Percentiles rank a stretch among this genome's conserved stretches.
Conservation (phyloP, 495 filamentous ascomycete species). For the Penicillium goetzii region DNA sequence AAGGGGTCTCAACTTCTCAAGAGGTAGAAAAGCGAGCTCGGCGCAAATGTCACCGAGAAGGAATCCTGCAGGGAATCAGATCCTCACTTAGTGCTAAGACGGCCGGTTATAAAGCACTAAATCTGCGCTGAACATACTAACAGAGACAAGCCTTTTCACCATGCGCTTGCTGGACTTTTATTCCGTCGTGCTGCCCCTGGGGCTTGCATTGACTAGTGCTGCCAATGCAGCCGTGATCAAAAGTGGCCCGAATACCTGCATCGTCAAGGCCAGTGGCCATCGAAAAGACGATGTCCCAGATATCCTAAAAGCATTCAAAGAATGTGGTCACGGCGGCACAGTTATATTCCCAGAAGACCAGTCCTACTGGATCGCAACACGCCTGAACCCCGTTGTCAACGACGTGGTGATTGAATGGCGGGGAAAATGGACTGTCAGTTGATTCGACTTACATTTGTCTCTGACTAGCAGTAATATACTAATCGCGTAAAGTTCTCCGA, state of each 20-base stretch:
- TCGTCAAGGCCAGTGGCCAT: slow-evolving; percentile 33
- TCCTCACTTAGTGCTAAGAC: not conserved
- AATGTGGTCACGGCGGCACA: slow-evolving; percentile 54
- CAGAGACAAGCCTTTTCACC: not conserved
- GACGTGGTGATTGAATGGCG: slow-evolving; percentile 54
- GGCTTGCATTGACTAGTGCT: not conserved
- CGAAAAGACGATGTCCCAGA: slow-evolving; percentile 53
- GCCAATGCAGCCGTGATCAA: slow-evolving; percentile 10
- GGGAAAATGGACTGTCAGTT: slow-evolving; percentile 48
- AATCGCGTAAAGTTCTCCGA: slow-evolving; percentile 45
- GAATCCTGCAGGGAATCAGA: not conserved
- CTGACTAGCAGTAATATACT: not conserved
- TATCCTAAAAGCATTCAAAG: slow-evolving; percentile 52
- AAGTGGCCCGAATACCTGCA: slow-evolving; percentile 27
- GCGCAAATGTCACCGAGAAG: slow-evolving; percentile 22
- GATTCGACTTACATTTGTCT: not conserved
- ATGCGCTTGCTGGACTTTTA: slow-evolving; percentile 9
- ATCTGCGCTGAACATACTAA: not conserved
- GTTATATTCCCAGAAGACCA: slow-evolving; percentile 56
- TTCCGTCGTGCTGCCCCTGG: slow-evolving; percentile 5
- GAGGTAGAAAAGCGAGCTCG: slow-evolving; percentile 7
- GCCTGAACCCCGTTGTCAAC: slow-evolving; percentile 51
- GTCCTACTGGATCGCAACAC: slow-evolving; percentile 54
- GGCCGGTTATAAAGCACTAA: not conserved
- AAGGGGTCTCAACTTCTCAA: not conserved